phyloP scores from a whole-genome alignment of 106 monocot species.

The Apostasia shenzhenica region DNA sequence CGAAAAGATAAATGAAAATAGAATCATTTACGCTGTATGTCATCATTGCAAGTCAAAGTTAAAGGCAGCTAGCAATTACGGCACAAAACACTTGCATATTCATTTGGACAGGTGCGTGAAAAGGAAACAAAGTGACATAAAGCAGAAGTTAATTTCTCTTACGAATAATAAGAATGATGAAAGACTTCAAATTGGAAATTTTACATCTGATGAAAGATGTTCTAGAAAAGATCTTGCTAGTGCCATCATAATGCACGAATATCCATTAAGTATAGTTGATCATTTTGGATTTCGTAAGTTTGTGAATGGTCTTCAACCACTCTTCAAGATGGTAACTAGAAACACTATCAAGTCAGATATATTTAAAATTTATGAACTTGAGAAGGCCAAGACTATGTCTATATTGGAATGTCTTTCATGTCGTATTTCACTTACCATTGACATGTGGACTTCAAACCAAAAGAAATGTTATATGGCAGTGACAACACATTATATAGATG shows the following conservation, averaged over 20 bases:
- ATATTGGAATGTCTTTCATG: conserved; percentile 15
- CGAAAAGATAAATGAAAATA: too few relatives aligned
- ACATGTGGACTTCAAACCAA: conserved; percentile 30
- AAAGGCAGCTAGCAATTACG: too few relatives aligned
- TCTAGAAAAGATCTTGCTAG: conserved; percentile 50
- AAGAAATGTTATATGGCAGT: conserved; percentile 38
- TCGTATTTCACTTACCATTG: conserved; percentile 41
- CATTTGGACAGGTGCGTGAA: too few relatives aligned
- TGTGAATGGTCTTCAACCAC: conserved; percentile 75
- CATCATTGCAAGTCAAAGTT: too few relatives aligned
- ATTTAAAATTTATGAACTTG: conserved; percentile 52
- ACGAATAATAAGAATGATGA: too few relatives aligned
- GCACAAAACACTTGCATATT: too few relatives aligned
- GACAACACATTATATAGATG: conserved; percentile 60
- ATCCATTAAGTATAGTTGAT: conserved; percentile 64
- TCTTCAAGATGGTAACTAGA: conserved; percentile 37
- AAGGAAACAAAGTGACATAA: too few relatives aligned
- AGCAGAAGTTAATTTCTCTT: too few relatives aligned
- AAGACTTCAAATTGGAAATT: too few relatives aligned
- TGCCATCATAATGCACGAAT: conserved; percentile 61
- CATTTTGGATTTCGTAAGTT: too few relatives aligned
- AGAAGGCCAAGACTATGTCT: conserved; percentile 7
- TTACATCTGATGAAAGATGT: conserved; percentile 42
- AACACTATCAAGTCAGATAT: conserved; percentile 41
- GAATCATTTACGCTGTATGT: too few relatives aligned